Percentiles rank a stretch among this genome's conserved stretches.
These are phyloP conservation scores for Entophlyctis helioformis DNA, from an alignment of 192 early-diverging fungal species.

Conservation along the genomic window DNA sequence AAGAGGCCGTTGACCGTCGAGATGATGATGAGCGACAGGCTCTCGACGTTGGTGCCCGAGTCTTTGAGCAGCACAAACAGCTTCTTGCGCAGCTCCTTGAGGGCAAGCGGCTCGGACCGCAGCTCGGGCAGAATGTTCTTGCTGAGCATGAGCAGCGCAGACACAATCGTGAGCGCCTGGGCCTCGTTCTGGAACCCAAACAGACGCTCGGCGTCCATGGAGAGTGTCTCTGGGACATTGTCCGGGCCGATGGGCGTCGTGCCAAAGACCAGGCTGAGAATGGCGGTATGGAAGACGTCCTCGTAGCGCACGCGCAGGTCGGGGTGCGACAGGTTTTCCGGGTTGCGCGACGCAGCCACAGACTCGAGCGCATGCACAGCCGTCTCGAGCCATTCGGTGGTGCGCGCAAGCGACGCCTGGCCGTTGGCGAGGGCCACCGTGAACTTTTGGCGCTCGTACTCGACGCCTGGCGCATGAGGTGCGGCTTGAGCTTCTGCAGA, in stretches of 20 bases:
- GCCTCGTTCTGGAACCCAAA: constrained; percentile 57
- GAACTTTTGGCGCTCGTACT: constrained; percentile 66
- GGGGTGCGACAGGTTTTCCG: constrained; percentile 29
- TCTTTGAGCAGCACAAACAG: constrained; percentile 16
- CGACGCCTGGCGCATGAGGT: constrained; percentile 52
- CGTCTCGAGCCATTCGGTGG: constrained; percentile 46
- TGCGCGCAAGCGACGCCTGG: constrained; percentile 31
- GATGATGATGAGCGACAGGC: constrained; percentile 15
- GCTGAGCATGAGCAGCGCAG: constrained; percentile 57
- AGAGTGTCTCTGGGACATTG: constrained; percentile 55
- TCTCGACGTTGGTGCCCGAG: constrained; percentile 15
- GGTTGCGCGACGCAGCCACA: constrained; percentile 35
- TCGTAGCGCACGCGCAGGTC: constrained; percentile 30
- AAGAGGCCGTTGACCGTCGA: constrained; percentile 4
- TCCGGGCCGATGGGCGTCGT: constrained; percentile 16
- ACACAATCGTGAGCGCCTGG: constrained; percentile 52
- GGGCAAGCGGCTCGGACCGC: constrained; percentile 12
- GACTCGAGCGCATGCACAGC: constrained; percentile 16
- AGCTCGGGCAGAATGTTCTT: constrained; percentile 44
- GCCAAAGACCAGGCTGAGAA: constrained; percentile 35
- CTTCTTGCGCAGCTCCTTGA: constrained; percentile 15
- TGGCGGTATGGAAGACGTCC: constrained; percentile 38
- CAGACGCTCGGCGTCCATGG: constrained; percentile 54
- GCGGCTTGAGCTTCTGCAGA: constrained; percentile 52
- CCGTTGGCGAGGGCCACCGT: constrained; percentile 29